A percentile compares a stretch with the other conserved stretches of the same genome.
Evolutionary conservation across 2,329 filamentous ascomycete species (phyloP).

Genomic region (Lachnellula hyalina): DNA sequence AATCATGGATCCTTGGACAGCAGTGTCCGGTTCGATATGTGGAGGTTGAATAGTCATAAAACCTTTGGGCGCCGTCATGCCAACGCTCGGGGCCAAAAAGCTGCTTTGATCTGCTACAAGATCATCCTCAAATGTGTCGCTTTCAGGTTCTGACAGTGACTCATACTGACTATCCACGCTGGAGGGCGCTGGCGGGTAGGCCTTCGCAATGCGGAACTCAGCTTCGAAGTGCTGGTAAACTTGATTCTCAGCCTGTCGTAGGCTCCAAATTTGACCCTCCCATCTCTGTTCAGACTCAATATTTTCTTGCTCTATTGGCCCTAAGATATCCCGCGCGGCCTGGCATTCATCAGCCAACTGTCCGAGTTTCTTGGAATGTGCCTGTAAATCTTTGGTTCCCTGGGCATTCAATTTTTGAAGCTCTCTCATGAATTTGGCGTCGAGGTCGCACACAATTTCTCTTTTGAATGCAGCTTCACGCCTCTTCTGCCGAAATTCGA

Average conservation of each 20-base stretch:
- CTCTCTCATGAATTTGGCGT: slow-evolving; percentile 23
- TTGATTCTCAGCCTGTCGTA: slow-evolving; percentile 15
- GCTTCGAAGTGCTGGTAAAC: slow-evolving; percentile 11
- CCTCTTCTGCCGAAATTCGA: slow-evolving; percentile 20
- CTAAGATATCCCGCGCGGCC: slow-evolving; percentile 19
- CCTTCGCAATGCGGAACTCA: slow-evolving; percentile 14
- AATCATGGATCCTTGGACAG: background rate
- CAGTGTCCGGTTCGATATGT: background rate
- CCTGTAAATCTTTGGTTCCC: slow-evolving; percentile 5
- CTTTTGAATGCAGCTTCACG: slow-evolving; percentile 19
- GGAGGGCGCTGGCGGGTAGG: slow-evolving; percentile 5
- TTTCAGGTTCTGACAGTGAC: slow-evolving; percentile 4
- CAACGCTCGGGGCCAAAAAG: background rate
- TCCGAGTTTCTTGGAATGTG: slow-evolving; percentile 10
- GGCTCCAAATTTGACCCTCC: slow-evolving; percentile 19
- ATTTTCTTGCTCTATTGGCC: slow-evolving; percentile 20
- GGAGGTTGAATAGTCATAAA: background rate
- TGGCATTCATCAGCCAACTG: slow-evolving; percentile 17
- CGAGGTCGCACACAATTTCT: slow-evolving; percentile 14
- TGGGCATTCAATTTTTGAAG: slow-evolving; percentile 18
- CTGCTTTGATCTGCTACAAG: background rate
- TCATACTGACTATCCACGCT: slow-evolving; percentile 9
- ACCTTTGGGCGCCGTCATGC: too few species aligned
- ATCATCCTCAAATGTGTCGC: background rate
- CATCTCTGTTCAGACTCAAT: slow-evolving; percentile 16